Percentiles rank a stretch among this genome's conserved stretches.
Conservation (phyloP, 352 stramenopile genomes). For the Phytopythium helicoides region DNA sequence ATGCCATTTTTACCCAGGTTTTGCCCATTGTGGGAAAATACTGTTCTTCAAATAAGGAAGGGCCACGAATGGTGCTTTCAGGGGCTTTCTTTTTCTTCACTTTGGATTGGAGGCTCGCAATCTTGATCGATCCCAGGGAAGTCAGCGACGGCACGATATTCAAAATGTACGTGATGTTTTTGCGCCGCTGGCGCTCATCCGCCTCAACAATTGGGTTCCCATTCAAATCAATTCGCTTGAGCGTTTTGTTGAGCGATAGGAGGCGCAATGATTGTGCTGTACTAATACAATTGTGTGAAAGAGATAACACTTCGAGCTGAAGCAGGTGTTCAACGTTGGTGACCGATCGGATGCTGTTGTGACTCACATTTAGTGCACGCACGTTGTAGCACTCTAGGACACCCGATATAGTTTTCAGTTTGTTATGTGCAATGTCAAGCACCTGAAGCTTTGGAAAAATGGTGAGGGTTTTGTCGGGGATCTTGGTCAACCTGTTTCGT, state of each 20-base stretch:
- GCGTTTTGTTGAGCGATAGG: slow-evolving; percentile 72
- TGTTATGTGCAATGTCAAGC: slow-evolving; percentile 59
- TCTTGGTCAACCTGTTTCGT: slow-evolving; percentile 53
- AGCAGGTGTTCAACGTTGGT: slow-evolving; percentile 77
- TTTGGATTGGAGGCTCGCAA: slow-evolving; percentile 39
- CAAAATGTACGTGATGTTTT: slow-evolving; percentile 71
- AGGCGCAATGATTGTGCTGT: slow-evolving; percentile 50
- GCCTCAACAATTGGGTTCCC: slow-evolving; percentile 67
- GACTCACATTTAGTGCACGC: slow-evolving; percentile 50
- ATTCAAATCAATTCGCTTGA: slow-evolving; percentile 70
- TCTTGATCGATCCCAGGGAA: slow-evolving; percentile 59
- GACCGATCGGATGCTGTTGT: slow-evolving; percentile 56
- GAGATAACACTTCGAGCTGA: slow-evolving; percentile 52
- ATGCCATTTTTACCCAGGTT: slow-evolving; percentile 56
- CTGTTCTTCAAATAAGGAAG: slow-evolving; percentile 47
- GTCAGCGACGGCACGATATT: slow-evolving; percentile 70
- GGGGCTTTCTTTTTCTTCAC: slow-evolving; percentile 44
- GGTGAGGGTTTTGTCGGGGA: slow-evolving; percentile 42
- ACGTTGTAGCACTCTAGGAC: slow-evolving; percentile 56
- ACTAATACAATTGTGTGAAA: slow-evolving; percentile 50
- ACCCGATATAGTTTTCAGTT: slow-evolving; percentile 50
- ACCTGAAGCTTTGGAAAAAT: slow-evolving; percentile 66
- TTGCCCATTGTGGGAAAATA: slow-evolving; percentile 27
- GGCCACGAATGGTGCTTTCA: slow-evolving; percentile 7
- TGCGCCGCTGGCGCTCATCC: slow-evolving; percentile 60